Evolutionary conservation across 2,329 filamentous ascomycete genomes (phyloP).

Genomic region (Epichloe hybrida): DNA sequence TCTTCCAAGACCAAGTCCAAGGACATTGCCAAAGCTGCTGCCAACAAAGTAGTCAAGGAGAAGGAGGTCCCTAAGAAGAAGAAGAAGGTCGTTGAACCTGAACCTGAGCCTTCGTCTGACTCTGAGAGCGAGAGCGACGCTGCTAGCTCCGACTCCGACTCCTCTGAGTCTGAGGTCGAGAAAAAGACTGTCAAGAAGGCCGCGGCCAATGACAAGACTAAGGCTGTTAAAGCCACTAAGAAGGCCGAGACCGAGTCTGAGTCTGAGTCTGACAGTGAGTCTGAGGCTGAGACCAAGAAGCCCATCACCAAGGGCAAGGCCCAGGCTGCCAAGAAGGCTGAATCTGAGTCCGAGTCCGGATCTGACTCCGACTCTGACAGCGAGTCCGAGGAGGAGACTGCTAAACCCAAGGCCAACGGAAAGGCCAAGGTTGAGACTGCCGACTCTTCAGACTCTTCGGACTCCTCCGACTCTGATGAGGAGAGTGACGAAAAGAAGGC

Average conservation of each 20-base stretch:
- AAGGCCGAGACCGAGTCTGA: constrained; percentile 14
- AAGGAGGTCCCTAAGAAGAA: constrained; percentile 35
- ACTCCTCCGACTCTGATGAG: constrained; percentile 18
- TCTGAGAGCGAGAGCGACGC: constrained; percentile 20
- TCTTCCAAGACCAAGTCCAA: constrained; percentile 54
- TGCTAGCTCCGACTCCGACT: constrained; percentile 13
- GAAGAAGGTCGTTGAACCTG: constrained; percentile 30
- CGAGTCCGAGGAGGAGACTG: constrained; percentile 24
- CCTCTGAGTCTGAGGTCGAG: constrained; percentile 22
- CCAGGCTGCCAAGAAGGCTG: constrained; percentile 13
- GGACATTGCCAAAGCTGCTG: constrained; percentile 48
- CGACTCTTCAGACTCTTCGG: constrained; percentile 16
- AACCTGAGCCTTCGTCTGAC: constrained; percentile 27
- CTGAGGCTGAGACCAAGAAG: constrained; percentile 22
- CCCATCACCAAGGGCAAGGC: constrained; percentile 6
- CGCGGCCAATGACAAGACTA: constrained; percentile 13
- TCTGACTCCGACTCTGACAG: constrained; percentile 24
- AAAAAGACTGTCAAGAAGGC: constrained; percentile 15
- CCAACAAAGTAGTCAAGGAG: constrained; percentile 33
- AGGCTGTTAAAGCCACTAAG: constrained; percentile 14
- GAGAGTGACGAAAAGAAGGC: constrained; percentile 11
- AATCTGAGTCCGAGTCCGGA: constrained; percentile 18
- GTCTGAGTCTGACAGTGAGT: constrained; percentile 22
- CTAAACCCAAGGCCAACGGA: constrained; percentile 11
- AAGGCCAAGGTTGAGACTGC: constrained; percentile 14